These are phyloP conservation scores for Globisporangium middletonii DNA, from an alignment of 352 stramenopile genomes.

Conservation along the genomic window DNA sequence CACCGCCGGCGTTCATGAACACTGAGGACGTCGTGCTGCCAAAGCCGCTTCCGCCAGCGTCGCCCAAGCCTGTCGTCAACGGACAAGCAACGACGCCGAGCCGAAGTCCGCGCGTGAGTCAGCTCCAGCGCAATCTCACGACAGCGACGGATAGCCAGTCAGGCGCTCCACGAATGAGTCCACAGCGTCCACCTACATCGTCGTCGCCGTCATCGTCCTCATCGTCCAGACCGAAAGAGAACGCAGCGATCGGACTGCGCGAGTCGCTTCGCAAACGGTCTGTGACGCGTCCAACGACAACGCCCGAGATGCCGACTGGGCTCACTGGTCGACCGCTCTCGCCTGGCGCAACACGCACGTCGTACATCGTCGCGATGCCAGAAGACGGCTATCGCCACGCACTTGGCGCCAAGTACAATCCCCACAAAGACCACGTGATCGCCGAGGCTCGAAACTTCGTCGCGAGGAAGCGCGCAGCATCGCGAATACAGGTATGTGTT, in stretches of 20 bases:
- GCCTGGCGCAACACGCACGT: constrained; percentile 41
- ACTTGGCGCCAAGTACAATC: constrained; percentile 40
- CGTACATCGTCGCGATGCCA: constrained; percentile 27
- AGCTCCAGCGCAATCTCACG: constrained; percentile 6
- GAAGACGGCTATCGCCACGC: constrained; percentile 40
- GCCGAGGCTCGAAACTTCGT: constrained; percentile 43
- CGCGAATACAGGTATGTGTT: constrained; percentile 41
- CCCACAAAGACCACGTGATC: constrained; percentile 37
- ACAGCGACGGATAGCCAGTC: not conserved
- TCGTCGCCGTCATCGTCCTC: too few relatives aligned
- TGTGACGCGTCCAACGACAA: constrained; percentile 30
- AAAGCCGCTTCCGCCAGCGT: constrained; percentile 19
- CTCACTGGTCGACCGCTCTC: constrained; percentile 34
- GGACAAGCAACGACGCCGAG: not conserved
- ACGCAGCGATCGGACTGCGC: constrained; percentile 3
- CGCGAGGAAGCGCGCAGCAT: constrained; percentile 33
- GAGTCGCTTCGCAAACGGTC: constrained; percentile 34
- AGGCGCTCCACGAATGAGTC: not conserved
- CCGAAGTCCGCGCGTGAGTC: constrained; percentile 8
- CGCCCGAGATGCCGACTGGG: constrained; percentile 24
- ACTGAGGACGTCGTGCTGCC: constrained; percentile 11
- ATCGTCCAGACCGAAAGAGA: constrained; percentile 8
- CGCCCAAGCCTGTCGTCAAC: constrained; percentile 6
- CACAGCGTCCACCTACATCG: constrained; percentile 14
- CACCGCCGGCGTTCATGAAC: constrained; percentile 4